Percentiles rank a stretch among this genome's conserved stretches.
phyloP scores from a whole-genome alignment of 257 asterid genomes.

The Lycium ferocissimum region DNA sequence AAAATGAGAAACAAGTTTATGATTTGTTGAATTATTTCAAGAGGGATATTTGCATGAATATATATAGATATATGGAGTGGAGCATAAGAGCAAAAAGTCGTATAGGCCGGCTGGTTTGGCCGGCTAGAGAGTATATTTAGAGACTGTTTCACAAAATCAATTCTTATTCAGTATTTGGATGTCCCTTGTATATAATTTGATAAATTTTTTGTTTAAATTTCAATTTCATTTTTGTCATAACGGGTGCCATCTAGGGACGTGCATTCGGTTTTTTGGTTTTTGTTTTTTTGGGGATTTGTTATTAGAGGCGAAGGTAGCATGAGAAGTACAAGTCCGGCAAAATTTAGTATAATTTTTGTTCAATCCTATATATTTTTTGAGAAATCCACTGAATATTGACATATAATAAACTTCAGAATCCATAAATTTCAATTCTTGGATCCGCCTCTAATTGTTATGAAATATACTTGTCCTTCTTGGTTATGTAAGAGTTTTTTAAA shows the following conservation, averaged over 20 bases:
- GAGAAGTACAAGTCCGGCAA: background rate
- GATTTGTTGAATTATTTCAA: background rate
- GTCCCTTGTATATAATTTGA: background rate
- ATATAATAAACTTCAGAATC: too few species aligned
- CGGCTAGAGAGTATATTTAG: conserved; percentile 6
- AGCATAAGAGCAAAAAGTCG: too few species aligned
- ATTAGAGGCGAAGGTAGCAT: background rate
- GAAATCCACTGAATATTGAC: background rate
- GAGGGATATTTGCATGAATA: background rate
- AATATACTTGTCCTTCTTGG: background rate
- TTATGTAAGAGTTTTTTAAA: background rate
- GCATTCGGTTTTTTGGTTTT: too few species aligned
- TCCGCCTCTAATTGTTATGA: background rate
- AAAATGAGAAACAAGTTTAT: background rate
- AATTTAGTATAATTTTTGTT: background rate
- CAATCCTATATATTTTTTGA: too few species aligned
- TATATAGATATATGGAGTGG: conserved; percentile 6
- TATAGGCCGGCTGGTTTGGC: conserved; percentile 26
- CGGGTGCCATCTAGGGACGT: background rate
- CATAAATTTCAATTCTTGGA: too few species aligned
- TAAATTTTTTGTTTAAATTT: background rate
- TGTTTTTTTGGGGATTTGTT: background rate
- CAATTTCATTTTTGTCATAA: background rate
- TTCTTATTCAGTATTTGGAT: background rate
- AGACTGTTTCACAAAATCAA: background rate